Percentiles rank a stretch among this genome's conserved stretches.
Conservation (phyloP, 108 stramenopile species). For the Nannochloropsis salina region DNA sequence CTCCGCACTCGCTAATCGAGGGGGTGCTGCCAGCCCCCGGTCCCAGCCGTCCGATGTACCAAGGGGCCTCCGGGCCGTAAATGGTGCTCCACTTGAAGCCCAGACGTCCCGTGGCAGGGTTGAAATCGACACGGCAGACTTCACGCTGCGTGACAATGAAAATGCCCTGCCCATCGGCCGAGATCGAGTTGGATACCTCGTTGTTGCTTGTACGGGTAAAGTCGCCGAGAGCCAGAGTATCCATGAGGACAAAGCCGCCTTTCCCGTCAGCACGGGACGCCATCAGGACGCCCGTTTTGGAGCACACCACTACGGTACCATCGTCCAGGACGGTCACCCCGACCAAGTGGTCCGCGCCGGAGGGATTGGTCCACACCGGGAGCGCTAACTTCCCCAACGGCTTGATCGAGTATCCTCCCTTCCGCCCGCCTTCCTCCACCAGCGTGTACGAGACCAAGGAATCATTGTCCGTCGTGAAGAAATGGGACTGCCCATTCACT, state of each 20-base stretch:
- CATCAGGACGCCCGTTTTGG: background rate
- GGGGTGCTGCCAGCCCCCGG: background rate
- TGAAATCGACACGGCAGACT: constrained; percentile 9
- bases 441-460: background rate
- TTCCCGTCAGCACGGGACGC: constrained; percentile 4
- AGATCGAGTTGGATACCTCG: constrained; percentile 9
- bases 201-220: constrained; percentile 2
- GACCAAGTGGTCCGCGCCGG: background rate
- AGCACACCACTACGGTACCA: background rate
- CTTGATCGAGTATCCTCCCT: background rate
- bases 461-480: background rate
- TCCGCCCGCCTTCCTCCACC: background rate
- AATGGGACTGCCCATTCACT: background rate
- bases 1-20: background rate
- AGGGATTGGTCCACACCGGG: background rate
- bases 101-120: background rate
- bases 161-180: background rate
- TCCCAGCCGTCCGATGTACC: background rate
- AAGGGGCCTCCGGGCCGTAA: background rate
- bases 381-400: background rate
- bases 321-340: background rate
- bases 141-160: background rate
- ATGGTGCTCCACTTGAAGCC: background rate
- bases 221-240: background rate
- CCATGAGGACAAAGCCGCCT: background rate